Evolutionary conservation across 495 filamentous ascomycete genomes (phyloP).

Genomic region (Aspergillus campestris): DNA sequence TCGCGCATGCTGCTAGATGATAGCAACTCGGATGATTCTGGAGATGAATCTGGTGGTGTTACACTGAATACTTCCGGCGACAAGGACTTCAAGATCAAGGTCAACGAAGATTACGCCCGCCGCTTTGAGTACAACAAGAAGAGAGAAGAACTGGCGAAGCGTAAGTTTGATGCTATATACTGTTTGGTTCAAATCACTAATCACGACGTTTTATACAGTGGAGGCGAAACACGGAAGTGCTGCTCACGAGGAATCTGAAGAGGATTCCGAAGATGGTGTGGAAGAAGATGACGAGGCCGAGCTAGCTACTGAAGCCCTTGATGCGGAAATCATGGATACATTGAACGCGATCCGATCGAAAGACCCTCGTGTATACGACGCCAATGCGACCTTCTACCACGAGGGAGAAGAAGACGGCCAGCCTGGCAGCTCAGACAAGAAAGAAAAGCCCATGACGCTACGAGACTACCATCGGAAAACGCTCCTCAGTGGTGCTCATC

Average conservation of each 20-base stretch:
- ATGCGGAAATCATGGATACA: slow-evolving; percentile 77
- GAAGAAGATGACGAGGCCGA: slow-evolving; percentile 86
- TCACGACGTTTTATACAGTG: slow-evolving; percentile 40
- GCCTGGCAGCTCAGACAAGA: slow-evolving; percentile 34
- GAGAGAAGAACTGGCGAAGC: slow-evolving; percentile 73
- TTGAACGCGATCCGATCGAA: slow-evolving; percentile 79
- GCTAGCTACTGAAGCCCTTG: slow-evolving; percentile 70
- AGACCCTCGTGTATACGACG: slow-evolving; percentile 85
- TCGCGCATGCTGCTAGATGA: slow-evolving; percentile 39
- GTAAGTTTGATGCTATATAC: slow-evolving; percentile 40
- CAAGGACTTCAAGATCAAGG: slow-evolving; percentile 48
- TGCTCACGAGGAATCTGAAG: slow-evolving; percentile 35
- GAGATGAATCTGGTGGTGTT: slow-evolving; percentile 42
- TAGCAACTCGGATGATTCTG: slow-evolving; percentile 49
- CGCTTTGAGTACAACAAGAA: slow-evolving; percentile 96
- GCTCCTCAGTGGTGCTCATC: slow-evolving; percentile 54
- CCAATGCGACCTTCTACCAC: slow-evolving; percentile 64
- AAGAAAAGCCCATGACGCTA: slow-evolving; percentile 78
- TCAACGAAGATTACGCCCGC: slow-evolving; percentile 85
- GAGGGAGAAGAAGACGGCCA: slow-evolving; percentile 45
- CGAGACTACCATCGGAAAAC: slow-evolving; percentile 87
- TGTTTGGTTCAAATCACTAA: slow-evolving; percentile 6
- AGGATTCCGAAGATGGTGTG: slow-evolving; percentile 59
- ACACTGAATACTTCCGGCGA: slow-evolving; percentile 22
- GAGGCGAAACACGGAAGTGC: slow-evolving; percentile 73